These are phyloP conservation scores for Microbotryum scabiosae DNA, from an alignment of 1,284 basidiomycete species.

Conservation along the genomic window DNA sequence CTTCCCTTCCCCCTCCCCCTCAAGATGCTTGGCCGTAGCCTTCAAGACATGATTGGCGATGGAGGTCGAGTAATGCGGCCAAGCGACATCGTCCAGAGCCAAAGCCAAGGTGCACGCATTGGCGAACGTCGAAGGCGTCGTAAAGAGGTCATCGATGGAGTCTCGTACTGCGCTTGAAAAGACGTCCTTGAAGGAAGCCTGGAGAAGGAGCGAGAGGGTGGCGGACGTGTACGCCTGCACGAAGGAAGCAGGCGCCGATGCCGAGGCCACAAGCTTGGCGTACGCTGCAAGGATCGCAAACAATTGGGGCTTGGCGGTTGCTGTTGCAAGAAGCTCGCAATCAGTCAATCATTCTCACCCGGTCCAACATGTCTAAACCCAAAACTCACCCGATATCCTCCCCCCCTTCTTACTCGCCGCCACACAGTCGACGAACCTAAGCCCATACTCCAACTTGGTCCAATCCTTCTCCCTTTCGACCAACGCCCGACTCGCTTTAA, in stretches of 20 bases:
- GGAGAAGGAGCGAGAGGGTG: conserved; percentile 46
- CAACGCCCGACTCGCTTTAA: conserved; percentile 3
- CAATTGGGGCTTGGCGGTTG: conserved; percentile 9
- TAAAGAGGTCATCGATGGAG: conserved; percentile 17
- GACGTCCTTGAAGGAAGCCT: conserved; percentile 24
- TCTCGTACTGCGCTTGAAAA: conserved; percentile 15
- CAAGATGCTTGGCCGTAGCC: conserved; percentile 14
- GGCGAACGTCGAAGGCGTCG: conserved; percentile 8
- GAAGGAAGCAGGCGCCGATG: conserved; percentile 1
- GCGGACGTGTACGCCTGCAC: conserved; percentile 49
- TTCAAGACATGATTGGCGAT: conserved; percentile 12
- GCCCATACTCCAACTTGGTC: conserved; percentile 6
- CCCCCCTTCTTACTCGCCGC: conserved; percentile 8
- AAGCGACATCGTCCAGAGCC: conserved; percentile 16
- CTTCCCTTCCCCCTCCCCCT: neutral
- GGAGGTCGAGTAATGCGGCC: conserved; percentile 19
- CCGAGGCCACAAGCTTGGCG: conserved; percentile 6
- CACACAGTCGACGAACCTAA: too few relatives aligned
- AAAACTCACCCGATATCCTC: conserved; percentile 4
- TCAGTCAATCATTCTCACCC: too few relatives aligned
- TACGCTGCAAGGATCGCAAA: conserved; percentile 17
- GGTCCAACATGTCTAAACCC: too few relatives aligned
- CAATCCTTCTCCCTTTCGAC: neutral
- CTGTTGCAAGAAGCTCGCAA: neutral
- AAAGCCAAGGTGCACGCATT: conserved; percentile 20